Conservation (phyloP, 345 rosid genomes). For the Draba incana region DNA sequence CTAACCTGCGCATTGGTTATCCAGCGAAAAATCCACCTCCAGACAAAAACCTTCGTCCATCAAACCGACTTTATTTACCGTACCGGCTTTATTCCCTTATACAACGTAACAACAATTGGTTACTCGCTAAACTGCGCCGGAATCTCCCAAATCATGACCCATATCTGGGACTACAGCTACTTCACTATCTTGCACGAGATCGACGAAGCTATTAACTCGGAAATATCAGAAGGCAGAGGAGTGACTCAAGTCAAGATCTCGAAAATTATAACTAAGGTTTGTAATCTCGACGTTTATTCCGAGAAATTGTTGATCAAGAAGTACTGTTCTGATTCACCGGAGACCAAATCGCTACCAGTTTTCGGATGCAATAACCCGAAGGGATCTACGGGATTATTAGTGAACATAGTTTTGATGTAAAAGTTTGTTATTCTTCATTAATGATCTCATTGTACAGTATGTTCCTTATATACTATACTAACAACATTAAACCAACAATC, state of each 20-base stretch:
- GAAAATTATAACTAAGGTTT: conserved; percentile 1
- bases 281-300: not conserved
- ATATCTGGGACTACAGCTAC: not conserved
- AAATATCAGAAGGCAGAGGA: not conserved
- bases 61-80: no score
- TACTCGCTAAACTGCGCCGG: not conserved
- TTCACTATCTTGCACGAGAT: conserved; percentile 6
- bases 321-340: not conserved
- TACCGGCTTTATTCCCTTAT: no score
- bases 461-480: no score
- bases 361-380: not conserved
- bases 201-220: not conserved
- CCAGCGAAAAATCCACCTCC: no score
- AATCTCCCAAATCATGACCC: not conserved
- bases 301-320: not conserved
- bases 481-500: no score
- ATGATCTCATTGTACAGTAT: no score
- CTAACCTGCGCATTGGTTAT: no score
- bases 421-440: no score
- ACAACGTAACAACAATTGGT: no score
- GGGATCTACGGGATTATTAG: not conserved
- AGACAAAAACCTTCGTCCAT: no score
- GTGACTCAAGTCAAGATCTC: conserved; percentile 5
- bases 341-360: not conserved
- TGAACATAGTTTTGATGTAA: no score